Percentiles rank a stretch among this genome's conserved stretches.
These are phyloP conservation scores for Pseudogymnoascus sp. DNA, from an alignment of 2,329 filamentous ascomycete species.

Conservation along the genomic window DNA sequence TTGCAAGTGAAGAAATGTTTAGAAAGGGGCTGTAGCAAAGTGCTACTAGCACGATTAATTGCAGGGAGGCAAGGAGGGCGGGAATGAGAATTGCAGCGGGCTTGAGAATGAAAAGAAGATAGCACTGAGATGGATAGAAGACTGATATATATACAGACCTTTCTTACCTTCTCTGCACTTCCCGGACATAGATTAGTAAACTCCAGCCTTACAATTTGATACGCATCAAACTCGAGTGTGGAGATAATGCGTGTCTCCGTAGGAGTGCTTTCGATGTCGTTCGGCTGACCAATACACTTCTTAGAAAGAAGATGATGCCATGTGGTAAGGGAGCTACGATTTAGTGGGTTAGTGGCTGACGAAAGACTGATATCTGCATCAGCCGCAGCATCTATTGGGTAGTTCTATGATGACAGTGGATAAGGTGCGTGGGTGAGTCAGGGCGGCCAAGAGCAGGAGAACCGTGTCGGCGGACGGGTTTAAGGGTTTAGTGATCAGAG, in stretches of 20 bases:
- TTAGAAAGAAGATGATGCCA: not conserved
- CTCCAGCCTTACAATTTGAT: not conserved
- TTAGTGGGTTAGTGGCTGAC: not conserved
- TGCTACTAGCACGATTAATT: not conserved
- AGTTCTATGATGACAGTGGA: not conserved
- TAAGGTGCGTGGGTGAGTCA: not conserved
- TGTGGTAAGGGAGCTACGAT: not conserved
- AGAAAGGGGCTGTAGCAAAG: not conserved
- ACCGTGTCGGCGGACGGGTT: not conserved
- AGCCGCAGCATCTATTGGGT: not conserved
- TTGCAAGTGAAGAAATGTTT: not conserved
- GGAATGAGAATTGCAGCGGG: not conserved
- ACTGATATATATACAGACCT: constrained; percentile 5
- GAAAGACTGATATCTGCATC: not conserved
- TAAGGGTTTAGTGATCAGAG: not conserved
- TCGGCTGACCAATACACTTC: not conserved
- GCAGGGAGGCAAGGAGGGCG: not conserved
- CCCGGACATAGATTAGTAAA: constrained; percentile 4
- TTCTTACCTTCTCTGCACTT: not conserved
- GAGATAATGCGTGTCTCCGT: not conserved
- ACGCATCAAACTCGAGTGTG: not conserved
- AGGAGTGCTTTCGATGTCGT: not conserved
- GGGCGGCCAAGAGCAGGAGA: not conserved
- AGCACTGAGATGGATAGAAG: not conserved
- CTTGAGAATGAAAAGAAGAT: not conserved